phyloP scores from a whole-genome alignment of 2,329 filamentous ascomycete genomes.

The Fusarium humuli region DNA sequence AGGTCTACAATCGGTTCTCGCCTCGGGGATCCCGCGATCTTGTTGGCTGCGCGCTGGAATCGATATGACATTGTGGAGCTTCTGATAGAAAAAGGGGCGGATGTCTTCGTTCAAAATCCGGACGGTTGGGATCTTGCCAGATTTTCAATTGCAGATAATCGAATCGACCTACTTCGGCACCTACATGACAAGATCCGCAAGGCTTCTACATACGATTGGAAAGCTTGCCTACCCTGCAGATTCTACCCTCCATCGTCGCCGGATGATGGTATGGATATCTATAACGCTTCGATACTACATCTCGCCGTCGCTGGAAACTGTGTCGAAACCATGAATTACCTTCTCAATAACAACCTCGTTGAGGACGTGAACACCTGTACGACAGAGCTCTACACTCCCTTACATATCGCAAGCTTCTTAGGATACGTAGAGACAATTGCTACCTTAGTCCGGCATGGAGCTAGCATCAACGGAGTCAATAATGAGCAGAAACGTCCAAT shows the following conservation, averaged over 20 bases:
- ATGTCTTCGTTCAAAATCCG: not conserved
- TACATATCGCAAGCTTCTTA: not conserved
- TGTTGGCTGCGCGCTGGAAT: not conserved
- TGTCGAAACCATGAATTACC: not conserved
- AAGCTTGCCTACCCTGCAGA: no score
- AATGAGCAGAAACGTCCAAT: not conserved
- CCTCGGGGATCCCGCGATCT: rapidly evolving
- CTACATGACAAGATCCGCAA: not conserved
- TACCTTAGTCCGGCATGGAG: not conserved
- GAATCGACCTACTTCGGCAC: not conserved
- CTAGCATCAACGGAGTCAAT: not conserved
- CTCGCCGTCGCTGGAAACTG: not conserved
- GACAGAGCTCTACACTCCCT: not conserved
- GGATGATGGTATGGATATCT: not conserved
- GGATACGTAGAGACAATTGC: not conserved
- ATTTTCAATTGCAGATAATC: not conserved
- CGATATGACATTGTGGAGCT: not conserved
- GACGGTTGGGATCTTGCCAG: not conserved
- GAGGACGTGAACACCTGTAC: not conserved
- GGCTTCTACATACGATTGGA: not conserved
- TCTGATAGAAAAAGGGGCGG: not conserved
- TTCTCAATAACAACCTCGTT: not conserved
- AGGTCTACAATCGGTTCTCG: not conserved
- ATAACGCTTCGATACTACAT: not conserved
- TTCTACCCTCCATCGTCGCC: not conserved